Evolutionary conservation across 345 rosid species (phyloP), one percentile per base, ranked within the genome.

Genomic region (Acer saccharum): DNA sequence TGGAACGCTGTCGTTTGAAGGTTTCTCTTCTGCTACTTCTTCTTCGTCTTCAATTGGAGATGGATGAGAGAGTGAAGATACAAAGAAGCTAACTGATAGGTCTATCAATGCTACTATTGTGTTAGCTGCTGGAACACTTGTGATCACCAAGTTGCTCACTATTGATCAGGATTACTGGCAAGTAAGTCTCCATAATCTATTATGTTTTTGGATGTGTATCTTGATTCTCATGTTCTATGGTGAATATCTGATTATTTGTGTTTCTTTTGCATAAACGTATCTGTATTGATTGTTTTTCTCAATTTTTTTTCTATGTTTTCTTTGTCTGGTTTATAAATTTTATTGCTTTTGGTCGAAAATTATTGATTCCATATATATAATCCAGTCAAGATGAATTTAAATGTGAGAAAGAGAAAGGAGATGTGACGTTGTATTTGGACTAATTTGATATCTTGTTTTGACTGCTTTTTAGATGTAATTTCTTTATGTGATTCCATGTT

Each of bases 121-220:
- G 81, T 79, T 96, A 68, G 94, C 91, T 75, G 94, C 94, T 64
- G 94, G 98, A 83, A 79, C 91, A 86, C 92, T 65, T 79, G 98
- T 93, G 75, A 78, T 94, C 39, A 86, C 97, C 82, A 96, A 89
- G 87, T 81, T 96, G 90, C 92, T 96, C 70, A 94, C 98, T 43
- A 92, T 96, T 60, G 95, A 96, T 81, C 92, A 84, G 23, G 91
- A 94, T 84, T 94, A 89, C 76, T 96, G 99, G 99, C 99, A 94
- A 9, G 99, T 89, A 84, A 82, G 90, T 76, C 35, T 25, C 23
- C 58, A 6, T 10, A 23, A 60, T 57, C 65, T 6, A 5, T 54
- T 54, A 54, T 54, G n/a, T 52, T 13, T 16, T 52, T 52, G 55
- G n/a, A 20, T 58, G 52, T 32, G n/a, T 57, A 8, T 27, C 4